Percentiles rank a stretch among this genome's conserved stretches.
These are phyloP conservation scores for Sarcocystis neurona DNA, from an alignment of 169 alveolate species.

Conservation along the genomic window DNA sequence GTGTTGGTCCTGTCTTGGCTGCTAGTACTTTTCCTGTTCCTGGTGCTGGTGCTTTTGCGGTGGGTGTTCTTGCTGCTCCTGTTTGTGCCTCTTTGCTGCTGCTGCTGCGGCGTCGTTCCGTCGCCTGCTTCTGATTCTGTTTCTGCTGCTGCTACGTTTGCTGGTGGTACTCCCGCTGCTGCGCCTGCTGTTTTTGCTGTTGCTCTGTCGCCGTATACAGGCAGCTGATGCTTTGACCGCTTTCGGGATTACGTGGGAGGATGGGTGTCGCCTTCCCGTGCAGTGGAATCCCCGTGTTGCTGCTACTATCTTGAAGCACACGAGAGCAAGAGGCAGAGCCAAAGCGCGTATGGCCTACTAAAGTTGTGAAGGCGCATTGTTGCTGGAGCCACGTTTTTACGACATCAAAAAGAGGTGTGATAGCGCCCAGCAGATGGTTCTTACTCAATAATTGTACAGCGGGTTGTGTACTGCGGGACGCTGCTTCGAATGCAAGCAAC, in stretches of 20 bases:
- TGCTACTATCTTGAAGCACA: constrained; percentile 8
- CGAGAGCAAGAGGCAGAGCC: too few species aligned
- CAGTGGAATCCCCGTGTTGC: constrained; percentile 16
- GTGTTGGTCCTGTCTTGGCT: too few species aligned
- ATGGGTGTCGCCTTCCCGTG: constrained; percentile 40
- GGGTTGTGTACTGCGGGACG: too few species aligned
- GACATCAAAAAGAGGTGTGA: too few species aligned
- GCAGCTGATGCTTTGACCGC: constrained; percentile 25
- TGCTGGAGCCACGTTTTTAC: too few species aligned
- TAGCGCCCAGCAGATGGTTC: too few species aligned
- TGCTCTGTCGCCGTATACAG: background rate
- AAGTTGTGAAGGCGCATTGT: too few species aligned
- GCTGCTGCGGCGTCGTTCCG: background rate
- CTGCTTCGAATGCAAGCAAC: too few species aligned
- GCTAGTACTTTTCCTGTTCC: too few species aligned
- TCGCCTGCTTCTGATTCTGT: background rate
- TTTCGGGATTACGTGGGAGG: constrained; percentile 51
- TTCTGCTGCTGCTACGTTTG: background rate
- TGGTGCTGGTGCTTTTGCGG: too few species aligned
- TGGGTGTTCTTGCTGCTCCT: background rate
- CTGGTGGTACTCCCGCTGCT: background rate
- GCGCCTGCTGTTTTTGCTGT: background rate
- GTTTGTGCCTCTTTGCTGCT: background rate
- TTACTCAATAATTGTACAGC: too few species aligned
- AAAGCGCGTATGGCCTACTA: too few species aligned